Percentiles rank a stretch among this genome's conserved stretches.
Evolutionary conservation across 1,284 basidiomycete species (phyloP).

Genomic region (Ceratobasidium sp.): DNA sequence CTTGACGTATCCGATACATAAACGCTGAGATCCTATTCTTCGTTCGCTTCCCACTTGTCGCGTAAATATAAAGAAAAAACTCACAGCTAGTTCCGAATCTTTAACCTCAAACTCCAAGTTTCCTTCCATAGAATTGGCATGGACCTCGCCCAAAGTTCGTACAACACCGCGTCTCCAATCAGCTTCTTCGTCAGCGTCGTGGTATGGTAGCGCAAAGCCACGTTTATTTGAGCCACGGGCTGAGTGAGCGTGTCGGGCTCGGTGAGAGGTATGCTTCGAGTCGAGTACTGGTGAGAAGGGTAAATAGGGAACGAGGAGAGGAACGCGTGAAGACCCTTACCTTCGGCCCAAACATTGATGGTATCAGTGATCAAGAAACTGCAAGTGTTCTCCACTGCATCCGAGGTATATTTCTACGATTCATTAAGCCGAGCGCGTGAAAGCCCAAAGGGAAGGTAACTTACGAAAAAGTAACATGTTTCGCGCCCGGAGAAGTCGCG

Average conservation of each 20-base stretch:
- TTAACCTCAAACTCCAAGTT: constrained; percentile 33
- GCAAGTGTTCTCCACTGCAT: neutral
- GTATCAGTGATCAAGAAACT: constrained; percentile 40
- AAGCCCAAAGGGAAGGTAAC: neutral
- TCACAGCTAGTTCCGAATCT: constrained; percentile 22
- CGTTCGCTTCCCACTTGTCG: neutral
- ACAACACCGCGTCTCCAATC: constrained; percentile 43
- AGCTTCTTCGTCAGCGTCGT: constrained; percentile 36
- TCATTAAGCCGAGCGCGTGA: neutral
- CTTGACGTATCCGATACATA: constrained; percentile 22
- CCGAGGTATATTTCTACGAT: constrained; percentile 27
- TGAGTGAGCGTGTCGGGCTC: constrained; percentile 35
- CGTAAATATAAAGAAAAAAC: neutral
- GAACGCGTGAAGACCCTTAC: neutral
- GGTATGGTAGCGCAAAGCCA: constrained; percentile 36
- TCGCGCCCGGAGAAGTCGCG: neutral
- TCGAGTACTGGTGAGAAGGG: constrained; percentile 10
- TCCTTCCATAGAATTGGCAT: constrained; percentile 16
- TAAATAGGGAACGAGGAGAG: neutral
- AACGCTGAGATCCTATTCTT: constrained; percentile 24
- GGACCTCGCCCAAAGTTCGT: constrained; percentile 15
- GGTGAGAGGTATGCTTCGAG: constrained; percentile 34
- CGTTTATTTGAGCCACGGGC: constrained; percentile 16
- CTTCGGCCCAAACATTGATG: constrained; percentile 36
- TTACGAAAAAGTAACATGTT: constrained; percentile 36